Base-by-base conservation (phyloP, 2,329 filamentous ascomycete genomes). In the Ploettnerulaceae sp. region DNA sequence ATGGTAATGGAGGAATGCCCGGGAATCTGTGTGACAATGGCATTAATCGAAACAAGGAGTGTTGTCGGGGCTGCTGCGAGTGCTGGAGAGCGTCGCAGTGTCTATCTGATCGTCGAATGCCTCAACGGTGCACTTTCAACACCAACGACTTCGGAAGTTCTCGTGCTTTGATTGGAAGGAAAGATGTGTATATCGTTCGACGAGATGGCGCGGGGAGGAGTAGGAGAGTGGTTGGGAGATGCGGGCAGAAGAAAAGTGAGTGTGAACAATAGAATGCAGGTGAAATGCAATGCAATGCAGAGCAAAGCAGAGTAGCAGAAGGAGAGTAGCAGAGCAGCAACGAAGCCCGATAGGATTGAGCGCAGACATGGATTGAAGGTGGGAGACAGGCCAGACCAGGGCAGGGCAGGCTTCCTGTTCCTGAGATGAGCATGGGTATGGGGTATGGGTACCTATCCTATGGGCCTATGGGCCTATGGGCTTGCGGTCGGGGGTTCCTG, bases 11-110 rank as follows among this genome's bases (percentile, higher is more conserved):
- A n/a, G 26, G n/a, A 36, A 21, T 47, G 48, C 22, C 38, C 46
- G 45, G 46, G 52, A 48, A 48, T 48, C 51, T 42, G 52, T 48
- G 42, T 44, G 41, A 49, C 45, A 25, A 45, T n/a, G 49, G 48
- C 48, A 54, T 53, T 45, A 55, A 54, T 43, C 35, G 44, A 48
- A 31, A 32, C 17, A 24, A 12, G 17, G 21, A n/a, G n/a, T 7
- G 26, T 18, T 20, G 14, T 20, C 26, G 15, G 26, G 24, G 12
- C 8, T 37, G 31, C 20, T 21, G 22, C n/a, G n/a, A n/a, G 36
- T 28, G 35, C 35, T 29, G 20, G 25, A 32, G 26, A 21, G 33
- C 17, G 18, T 15, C 25, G 24, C 20, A 14, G 40, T 5, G 14
- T 29, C 14, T 38, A 38, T 38, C 25, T 28, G 36, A 18, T 39